Percentiles rank a stretch among this genome's conserved stretches.
These are phyloP conservation scores for Aureobasidium sp. DNA, from an alignment of 2,329 filamentous ascomycete genomes.

Conservation along the genomic window DNA sequence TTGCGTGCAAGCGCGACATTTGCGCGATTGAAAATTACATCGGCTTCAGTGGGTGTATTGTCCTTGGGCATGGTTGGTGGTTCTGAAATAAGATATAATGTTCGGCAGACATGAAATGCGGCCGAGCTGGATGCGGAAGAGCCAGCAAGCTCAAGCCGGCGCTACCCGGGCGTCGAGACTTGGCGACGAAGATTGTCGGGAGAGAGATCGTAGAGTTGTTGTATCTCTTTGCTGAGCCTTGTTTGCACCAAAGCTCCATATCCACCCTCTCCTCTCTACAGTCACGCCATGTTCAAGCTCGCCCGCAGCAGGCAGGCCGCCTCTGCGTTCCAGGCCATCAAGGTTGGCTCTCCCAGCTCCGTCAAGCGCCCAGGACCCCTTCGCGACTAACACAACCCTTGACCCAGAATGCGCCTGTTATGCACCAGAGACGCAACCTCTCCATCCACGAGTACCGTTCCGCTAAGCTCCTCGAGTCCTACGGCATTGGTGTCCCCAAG, in stretches of 20 bases:
- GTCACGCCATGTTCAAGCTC: constrained; percentile 71
- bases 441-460: constrained; percentile 99
- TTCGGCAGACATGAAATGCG: background rate
- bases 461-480: constrained; percentile 80
- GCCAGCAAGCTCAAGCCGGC: background rate
- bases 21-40: constrained; percentile 49
- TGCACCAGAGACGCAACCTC: constrained; percentile 44
- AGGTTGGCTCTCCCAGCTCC: constrained; percentile 48
- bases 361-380: constrained; percentile 22
- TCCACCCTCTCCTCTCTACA: constrained; percentile 1
- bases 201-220: background rate
- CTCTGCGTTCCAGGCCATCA: constrained; percentile 69
- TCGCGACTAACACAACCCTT: constrained; percentile 18
- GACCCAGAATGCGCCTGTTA: constrained; percentile 49
- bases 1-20: constrained; percentile 48
- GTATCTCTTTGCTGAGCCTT: constrained; percentile 8
- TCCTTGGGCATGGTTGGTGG: background rate
- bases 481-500: constrained; percentile 88
- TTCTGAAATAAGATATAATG: background rate
- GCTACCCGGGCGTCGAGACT: background rate
- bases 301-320: constrained; percentile 74
- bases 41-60: constrained; percentile 30
- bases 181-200: constrained; percentile 13
- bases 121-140: background rate
- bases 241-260: background rate